Percentiles rank a stretch among this genome's conserved stretches.
These are phyloP conservation scores for Ophiostoma pallidulum DNA, from an alignment of 2,329 filamentous ascomycete species.

Conservation along the genomic window DNA sequence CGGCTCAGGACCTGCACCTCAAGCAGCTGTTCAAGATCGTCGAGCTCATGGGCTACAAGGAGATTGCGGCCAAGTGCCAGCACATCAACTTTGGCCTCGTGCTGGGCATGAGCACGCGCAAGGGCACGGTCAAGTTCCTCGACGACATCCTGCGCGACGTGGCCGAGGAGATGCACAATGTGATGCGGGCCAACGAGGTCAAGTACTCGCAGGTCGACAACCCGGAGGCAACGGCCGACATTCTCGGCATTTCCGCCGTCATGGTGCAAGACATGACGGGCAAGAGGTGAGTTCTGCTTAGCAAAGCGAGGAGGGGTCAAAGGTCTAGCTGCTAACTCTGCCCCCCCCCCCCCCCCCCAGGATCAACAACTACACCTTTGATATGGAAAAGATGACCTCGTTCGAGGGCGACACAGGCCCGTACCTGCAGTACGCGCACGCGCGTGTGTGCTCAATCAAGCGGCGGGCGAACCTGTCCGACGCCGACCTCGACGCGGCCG, in stretches of 20 bases:
- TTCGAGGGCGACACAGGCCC: slow-evolving; percentile 81
- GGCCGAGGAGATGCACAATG: slow-evolving; percentile 92
- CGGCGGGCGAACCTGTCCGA: slow-evolving; percentile 44
- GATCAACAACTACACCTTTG: slow-evolving; percentile 61
- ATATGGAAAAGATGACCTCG: slow-evolving; percentile 72
- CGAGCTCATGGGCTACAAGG: slow-evolving; percentile 58
- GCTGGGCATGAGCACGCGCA: slow-evolving; percentile 60
- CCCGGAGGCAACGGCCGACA: slow-evolving; percentile 73
- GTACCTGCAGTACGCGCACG: slow-evolving; percentile 76
- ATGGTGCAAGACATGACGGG: slow-evolving; percentile 98
- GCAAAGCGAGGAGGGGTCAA: too few species aligned
- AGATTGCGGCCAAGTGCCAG: slow-evolving; percentile 58
- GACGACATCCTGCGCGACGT: slow-evolving; percentile 69
- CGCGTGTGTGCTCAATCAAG: slow-evolving; percentile 57
- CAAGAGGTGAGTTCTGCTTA: too few species aligned
- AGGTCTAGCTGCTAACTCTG: too few species aligned
- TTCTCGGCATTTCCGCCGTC: slow-evolving; percentile 82
- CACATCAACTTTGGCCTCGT: slow-evolving; percentile 71
- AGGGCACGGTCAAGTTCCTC: slow-evolving; percentile 65
- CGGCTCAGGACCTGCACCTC: slow-evolving; percentile 62
- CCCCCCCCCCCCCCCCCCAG: too few species aligned
- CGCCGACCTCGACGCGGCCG: slow-evolving; percentile 51
- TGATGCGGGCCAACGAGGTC: slow-evolving; percentile 80
- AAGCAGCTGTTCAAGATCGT: slow-evolving; percentile 70
- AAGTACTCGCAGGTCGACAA: slow-evolving; percentile 89